Percentiles rank a stretch among this genome's conserved stretches.
phyloP scores from a whole-genome alignment of 257 asterid species.

The Petunia axillaris region DNA sequence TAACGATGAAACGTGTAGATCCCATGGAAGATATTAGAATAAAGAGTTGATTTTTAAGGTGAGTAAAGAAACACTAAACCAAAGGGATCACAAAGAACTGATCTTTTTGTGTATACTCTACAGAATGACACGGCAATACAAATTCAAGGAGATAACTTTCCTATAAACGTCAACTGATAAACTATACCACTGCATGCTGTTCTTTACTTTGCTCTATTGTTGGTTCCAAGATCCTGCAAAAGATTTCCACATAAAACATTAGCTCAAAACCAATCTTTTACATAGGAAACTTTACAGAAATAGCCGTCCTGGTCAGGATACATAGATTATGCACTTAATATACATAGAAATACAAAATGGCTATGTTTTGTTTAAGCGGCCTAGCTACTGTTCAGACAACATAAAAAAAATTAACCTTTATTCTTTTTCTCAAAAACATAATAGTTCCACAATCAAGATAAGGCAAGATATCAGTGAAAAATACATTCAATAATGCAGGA shows the following conservation, averaged over 20 bases:
- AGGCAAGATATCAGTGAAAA: background rate
- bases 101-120: slow-evolving; percentile 39
- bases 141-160: slow-evolving; percentile 80
- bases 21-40: slow-evolving; percentile 62
- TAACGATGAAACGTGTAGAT: slow-evolving; percentile 63
- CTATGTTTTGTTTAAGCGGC: too few species aligned
- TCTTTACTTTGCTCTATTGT: slow-evolving; percentile 48
- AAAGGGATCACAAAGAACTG: slow-evolving; percentile 3
- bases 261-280: too few species aligned
- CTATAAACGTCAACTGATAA: slow-evolving; percentile 74
- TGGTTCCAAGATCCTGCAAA: slow-evolving; percentile 29
- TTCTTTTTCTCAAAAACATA: too few species aligned
- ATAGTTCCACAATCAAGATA: background rate
- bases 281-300: too few species aligned
- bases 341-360: too few species aligned
- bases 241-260: background rate
- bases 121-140: slow-evolving; percentile 94
- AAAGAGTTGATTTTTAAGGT: slow-evolving; percentile 8
- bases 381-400: too few species aligned
- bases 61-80: background rate
- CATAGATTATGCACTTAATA: too few species aligned
- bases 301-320: background rate
- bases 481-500: background rate
- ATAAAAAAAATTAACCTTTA: background rate
- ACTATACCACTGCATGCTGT: slow-evolving; percentile 86